Percentiles rank a stretch among this genome's conserved stretches.
Conservation (phyloP, 129 eudicot genomes). For the Pittosporum tobira region DNA sequence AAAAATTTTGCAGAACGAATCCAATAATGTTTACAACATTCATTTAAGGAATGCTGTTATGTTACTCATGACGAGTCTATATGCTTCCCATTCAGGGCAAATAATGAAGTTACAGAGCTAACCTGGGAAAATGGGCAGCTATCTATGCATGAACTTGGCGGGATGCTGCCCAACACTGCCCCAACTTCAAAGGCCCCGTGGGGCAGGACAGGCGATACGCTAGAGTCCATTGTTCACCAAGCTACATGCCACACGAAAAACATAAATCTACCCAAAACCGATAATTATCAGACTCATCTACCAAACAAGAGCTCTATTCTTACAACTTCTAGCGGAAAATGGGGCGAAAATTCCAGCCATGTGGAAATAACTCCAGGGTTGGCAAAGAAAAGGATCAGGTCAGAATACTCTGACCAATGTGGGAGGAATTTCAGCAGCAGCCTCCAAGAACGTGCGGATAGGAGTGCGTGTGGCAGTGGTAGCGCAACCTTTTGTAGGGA, state of each 20-base stretch:
- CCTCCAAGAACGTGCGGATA: constrained; percentile 11
- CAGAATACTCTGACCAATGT: constrained; percentile 18
- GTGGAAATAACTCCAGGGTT: neutral
- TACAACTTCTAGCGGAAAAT: constrained; percentile 4
- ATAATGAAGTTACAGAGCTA: constrained; percentile 61
- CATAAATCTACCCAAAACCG: neutral
- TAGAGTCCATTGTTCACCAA: constrained; percentile 58
- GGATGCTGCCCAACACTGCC: constrained; percentile 3
- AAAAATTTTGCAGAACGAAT: no score
- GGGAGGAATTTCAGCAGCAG: constrained; percentile 18
- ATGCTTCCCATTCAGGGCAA: constrained; percentile 44
- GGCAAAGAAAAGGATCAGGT: neutral
- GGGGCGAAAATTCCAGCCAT: neutral
- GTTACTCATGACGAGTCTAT: no score
- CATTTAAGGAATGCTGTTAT: no score
- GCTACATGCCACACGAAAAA: neutral
- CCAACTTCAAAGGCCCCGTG: constrained; percentile 23
- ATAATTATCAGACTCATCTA: neutral
- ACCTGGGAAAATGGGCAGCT: constrained; percentile 89
- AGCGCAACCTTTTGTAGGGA: constrained; percentile 31
- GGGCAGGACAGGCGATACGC: constrained; percentile 45
- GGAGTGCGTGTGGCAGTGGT: constrained; percentile 41
- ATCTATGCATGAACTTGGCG: constrained; percentile 60
- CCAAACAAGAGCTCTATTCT: neutral
- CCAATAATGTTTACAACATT: no score